These are phyloP conservation scores for Ascochyta clinopodiicola DNA, from an alignment of 2,329 filamentous ascomycete genomes.

Conservation along the genomic window DNA sequence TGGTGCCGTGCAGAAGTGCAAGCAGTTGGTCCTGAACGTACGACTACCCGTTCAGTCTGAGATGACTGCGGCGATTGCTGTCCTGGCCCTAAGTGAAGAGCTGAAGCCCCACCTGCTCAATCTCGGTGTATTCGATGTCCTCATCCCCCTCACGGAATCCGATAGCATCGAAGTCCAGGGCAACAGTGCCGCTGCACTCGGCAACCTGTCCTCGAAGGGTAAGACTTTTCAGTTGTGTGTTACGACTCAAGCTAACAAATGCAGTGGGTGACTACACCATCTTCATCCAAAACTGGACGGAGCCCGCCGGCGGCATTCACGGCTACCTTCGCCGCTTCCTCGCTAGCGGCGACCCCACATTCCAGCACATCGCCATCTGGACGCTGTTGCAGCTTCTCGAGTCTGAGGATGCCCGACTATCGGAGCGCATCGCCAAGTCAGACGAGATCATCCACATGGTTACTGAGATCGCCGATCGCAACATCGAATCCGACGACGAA, in stretches of 20 bases:
- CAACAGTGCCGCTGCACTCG: conserved; percentile 93
- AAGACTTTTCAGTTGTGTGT: conserved; percentile 32
- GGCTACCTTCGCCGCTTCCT: conserved; percentile 94
- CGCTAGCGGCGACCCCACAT: conserved; percentile 91
- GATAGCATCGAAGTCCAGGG: conserved; percentile 97
- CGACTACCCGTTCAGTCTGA: conserved; percentile 95
- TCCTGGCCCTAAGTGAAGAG: conserved; percentile 93
- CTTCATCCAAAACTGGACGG: conserved; percentile 91
- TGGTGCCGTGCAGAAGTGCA: conserved; percentile 97
- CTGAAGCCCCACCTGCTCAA: conserved; percentile 90
- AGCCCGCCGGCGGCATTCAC: conserved; percentile 92
- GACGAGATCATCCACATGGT: conserved; percentile 93
- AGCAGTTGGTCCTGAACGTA: conserved; percentile 91
- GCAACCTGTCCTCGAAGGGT: conserved; percentile 98
- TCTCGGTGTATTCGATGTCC: conserved; percentile 91
- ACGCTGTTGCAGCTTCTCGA: conserved; percentile 94
- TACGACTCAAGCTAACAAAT: conserved; percentile 33
- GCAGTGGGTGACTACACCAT: conserved; percentile 95
- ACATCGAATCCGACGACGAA: conserved; percentile 85
- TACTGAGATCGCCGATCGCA: conserved; percentile 86
- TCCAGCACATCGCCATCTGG: conserved; percentile 99
- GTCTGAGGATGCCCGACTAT: conserved; percentile 89
- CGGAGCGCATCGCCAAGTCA: conserved; percentile 85
- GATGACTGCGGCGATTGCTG: conserved; percentile 99
- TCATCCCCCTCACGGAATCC: conserved; percentile 94